Conservation (phyloP, 352 stramenopile genomes). For the Nothophytophthora sp. region DNA sequence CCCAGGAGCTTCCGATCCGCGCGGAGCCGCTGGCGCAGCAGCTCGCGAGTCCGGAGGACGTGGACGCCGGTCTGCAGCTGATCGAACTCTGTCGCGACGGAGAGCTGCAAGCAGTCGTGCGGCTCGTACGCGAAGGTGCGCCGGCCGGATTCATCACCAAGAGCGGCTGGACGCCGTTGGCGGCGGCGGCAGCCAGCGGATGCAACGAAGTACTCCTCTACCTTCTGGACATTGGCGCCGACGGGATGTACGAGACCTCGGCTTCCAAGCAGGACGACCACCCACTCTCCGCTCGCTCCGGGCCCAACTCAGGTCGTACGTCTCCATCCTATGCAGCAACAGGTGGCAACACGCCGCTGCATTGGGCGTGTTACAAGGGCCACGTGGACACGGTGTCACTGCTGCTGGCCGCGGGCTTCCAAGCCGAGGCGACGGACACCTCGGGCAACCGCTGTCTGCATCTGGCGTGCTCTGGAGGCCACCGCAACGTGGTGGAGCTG, state of each 20-base stretch:
- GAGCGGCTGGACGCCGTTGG: slow-evolving; percentile 72
- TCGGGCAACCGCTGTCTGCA: slow-evolving; percentile 78
- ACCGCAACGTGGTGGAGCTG: slow-evolving; percentile 66
- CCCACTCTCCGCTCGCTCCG: no score
- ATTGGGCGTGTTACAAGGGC: slow-evolving; percentile 88
- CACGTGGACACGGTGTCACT: slow-evolving; percentile 66
- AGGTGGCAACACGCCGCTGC: slow-evolving; percentile 69
- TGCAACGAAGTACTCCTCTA: slow-evolving; percentile 69
- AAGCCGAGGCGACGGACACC: slow-evolving; percentile 60
- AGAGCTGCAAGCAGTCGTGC: slow-evolving; percentile 33
- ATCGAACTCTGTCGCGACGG: slow-evolving; percentile 66
- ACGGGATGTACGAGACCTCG: slow-evolving; percentile 70
- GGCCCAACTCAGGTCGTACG: no score
- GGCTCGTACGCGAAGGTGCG: slow-evolving; percentile 45
- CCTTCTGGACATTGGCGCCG: slow-evolving; percentile 68
- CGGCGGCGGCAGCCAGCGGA: slow-evolving; percentile 64
- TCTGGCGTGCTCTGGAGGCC: slow-evolving; percentile 70
- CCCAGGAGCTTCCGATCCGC: slow-evolving; percentile 55
- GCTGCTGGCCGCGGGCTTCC: slow-evolving; percentile 71
- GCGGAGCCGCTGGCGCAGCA: slow-evolving; percentile 61
- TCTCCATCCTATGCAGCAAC: no score
- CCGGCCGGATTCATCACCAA: slow-evolving; percentile 75
- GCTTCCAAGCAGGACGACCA: slow-evolving; percentile 13
- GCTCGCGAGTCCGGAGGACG: slow-evolving; percentile 46
- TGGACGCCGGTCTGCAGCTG: slow-evolving; percentile 55